Base-by-base conservation (phyloP, 78 protist species). In the Dictyostelium purpureum region DNA sequence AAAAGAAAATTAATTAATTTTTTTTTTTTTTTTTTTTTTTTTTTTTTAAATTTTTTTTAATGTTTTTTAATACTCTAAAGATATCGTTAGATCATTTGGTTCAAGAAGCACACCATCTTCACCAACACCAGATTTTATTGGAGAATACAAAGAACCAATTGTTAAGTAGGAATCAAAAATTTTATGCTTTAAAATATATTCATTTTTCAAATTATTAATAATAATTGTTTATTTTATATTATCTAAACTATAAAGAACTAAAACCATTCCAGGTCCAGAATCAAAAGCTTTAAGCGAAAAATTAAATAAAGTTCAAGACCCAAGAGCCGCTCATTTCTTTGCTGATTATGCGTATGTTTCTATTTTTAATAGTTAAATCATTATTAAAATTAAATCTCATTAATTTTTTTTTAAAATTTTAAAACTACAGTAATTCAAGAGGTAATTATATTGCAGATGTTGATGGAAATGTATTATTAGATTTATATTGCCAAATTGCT, bases 401-500 rank as follows among this genome's bases (percentile, higher is more conserved):
- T 49, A 49, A 49, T 49, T 14, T 14, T 12, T 61, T 31, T 28
- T 59, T n/a, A 59, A n/a, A 59, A 59, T 31, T 9, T 4, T 31
- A 61, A 61, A 40, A 26, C 10, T 73, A 43, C 37, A 81, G 79
- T 4, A 91, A 91, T 31, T 81, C 90, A 59, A 77, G 89, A 40
- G 96, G 97, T 43, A 95, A 95, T 57, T 95, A 95, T 76, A 61
- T 95, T 43, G 89, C 88, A 19, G 97, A 95, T 74, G 95, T 89
- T 4, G 97, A 95, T 76, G 97, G 97, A 47, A 95, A 95, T 77
- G 70, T 94, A 37, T 61, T 93, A 47, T 77, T 95, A 19, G 97
- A 95, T 78, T 56, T 93, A 28, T 93, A 82, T 77, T 69, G 89
- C 40, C 95, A 93, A 33, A 95, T 95, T 75, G 90, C 95, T 31